These are phyloP conservation scores for Pestalotiopsis sp. DNA, from an alignment of 2,329 filamentous ascomycete genomes.

Conservation along the genomic window DNA sequence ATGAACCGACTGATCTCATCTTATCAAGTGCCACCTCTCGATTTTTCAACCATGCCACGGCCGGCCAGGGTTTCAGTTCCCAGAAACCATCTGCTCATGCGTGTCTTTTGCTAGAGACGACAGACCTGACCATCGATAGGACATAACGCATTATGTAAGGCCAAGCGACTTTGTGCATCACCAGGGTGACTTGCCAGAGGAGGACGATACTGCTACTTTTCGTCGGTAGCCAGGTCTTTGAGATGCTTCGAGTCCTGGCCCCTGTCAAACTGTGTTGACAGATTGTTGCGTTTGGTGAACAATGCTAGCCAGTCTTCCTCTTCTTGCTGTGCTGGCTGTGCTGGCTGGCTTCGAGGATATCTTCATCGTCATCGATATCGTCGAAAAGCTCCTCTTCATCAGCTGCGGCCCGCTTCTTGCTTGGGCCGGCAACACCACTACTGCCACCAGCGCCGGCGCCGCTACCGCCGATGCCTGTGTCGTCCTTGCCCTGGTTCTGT, in stretches of 20 bases:
- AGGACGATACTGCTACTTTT: too few species aligned
- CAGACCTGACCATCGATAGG: too few species aligned
- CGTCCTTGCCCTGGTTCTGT: conserved; percentile 33
- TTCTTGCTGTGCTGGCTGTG: conserved; percentile 16
- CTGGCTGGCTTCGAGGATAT: conserved; percentile 16
- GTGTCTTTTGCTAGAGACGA: too few species aligned
- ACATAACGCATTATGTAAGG: too few species aligned
- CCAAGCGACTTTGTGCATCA: too few species aligned
- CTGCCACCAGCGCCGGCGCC: conserved; percentile 18
- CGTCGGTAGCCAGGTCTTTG: neutral
- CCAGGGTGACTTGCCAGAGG: too few species aligned
- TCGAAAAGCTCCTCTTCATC: conserved; percentile 34
- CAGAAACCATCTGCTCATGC: too few species aligned
- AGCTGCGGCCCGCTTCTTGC: conserved; percentile 11
- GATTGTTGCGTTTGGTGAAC: neutral
- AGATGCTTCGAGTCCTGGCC: neutral
- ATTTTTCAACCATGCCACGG: too few species aligned
- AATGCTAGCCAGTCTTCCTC: conserved; percentile 8
- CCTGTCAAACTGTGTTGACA: neutral
- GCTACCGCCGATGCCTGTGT: neutral
- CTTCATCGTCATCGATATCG: conserved; percentile 21
- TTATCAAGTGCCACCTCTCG: too few species aligned
- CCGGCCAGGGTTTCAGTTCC: too few species aligned
- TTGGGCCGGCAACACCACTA: conserved; percentile 18
- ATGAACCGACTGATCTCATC: too few species aligned